phyloP scores from a whole-genome alignment of 192 early-diverging fungal genomes.

The Linnemannia exigua region DNA sequence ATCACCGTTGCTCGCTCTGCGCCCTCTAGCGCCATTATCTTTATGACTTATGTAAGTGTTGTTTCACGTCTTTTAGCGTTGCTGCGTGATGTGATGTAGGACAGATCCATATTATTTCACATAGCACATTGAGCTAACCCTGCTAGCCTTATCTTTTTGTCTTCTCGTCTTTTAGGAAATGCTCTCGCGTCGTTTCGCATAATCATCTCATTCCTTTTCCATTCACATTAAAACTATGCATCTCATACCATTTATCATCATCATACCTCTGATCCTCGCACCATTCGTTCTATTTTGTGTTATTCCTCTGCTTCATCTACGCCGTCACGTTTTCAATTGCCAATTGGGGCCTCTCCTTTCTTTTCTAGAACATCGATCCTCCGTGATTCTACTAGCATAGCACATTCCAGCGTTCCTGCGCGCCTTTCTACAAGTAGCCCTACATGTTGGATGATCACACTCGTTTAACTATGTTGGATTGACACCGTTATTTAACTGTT shows the following conservation, averaged over 20 bases:
- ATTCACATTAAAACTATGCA: background rate
- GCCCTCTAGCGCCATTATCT: conserved; percentile 96
- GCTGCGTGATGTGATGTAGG: background rate
- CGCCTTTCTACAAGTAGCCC: no score
- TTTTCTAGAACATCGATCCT: no score
- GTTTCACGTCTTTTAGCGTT: background rate
- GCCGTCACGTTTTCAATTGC: background rate
- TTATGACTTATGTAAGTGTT: conserved; percentile 87
- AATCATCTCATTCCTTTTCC: background rate
- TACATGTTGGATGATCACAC: no score
- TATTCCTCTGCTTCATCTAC: background rate
- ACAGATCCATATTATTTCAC: background rate
- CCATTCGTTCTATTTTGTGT: background rate
- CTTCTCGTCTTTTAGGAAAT: conserved; percentile 19
- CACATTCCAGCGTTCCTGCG: no score
- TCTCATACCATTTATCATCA: background rate
- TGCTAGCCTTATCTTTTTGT: background rate
- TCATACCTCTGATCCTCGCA: background rate
- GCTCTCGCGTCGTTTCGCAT: conserved; percentile 44
- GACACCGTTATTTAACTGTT: no score
- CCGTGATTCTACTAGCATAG: no score
- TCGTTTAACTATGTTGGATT: no score
- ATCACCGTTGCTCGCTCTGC: conserved; percentile 92
- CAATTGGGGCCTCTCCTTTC: no score
- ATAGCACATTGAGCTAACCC: background rate